Percentiles rank a stretch among this genome's conserved stretches.
Conservation (phyloP, 2,329 filamentous ascomycete genomes). For the Verticillium zaregamsianum region DNA sequence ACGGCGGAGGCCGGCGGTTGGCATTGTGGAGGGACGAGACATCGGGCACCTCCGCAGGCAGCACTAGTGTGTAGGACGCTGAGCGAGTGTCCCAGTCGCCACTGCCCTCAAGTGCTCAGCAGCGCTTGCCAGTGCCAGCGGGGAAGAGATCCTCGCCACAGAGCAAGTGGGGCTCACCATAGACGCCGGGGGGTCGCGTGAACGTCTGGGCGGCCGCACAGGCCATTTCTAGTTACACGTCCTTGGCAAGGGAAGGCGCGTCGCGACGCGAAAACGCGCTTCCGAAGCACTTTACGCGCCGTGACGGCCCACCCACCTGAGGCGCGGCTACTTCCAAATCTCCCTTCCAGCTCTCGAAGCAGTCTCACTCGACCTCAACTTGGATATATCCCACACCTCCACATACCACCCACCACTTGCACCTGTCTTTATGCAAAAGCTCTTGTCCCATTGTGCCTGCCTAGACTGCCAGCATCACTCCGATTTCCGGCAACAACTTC, state of each 20-base stretch:
- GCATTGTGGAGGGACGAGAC: background rate
- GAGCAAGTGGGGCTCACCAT: background rate
- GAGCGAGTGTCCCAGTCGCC: background rate
- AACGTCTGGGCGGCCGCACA: background rate
- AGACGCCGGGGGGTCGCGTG: background rate
- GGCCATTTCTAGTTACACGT: background rate
- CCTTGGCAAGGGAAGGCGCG: background rate
- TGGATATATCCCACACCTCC: background rate
- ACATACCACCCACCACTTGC: background rate
- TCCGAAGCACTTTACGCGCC: constrained; percentile 3
- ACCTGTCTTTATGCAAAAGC: background rate
- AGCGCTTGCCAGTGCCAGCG: background rate
- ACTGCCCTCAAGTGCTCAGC: background rate
- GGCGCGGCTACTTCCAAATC: background rate
- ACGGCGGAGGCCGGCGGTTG: background rate
- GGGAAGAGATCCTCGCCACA: background rate
- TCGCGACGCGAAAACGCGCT: background rate
- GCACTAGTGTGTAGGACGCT: background rate
- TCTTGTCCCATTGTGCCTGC: background rate
- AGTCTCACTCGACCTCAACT: background rate
- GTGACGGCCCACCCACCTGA: background rate
- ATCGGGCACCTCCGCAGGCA: background rate
- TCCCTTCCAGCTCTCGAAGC: background rate
- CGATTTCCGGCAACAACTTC: background rate
- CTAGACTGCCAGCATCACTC: background rate